These are phyloP conservation scores for Mycena galopus DNA, from an alignment of 768 basidiomycete genomes.

Conservation along the genomic window DNA sequence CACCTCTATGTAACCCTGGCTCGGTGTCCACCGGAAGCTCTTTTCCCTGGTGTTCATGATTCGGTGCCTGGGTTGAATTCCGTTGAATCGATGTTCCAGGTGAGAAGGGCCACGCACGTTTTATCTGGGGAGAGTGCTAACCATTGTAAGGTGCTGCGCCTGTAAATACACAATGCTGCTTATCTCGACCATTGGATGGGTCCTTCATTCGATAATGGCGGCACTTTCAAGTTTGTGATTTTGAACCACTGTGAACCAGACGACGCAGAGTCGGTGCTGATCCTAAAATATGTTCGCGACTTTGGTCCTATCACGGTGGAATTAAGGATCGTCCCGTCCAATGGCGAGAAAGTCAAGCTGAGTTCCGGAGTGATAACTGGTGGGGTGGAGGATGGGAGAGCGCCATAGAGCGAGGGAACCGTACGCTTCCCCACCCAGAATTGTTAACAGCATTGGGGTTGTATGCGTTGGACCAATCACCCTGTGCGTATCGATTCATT, in stretches of 20 bases:
- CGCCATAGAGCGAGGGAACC: constrained; percentile 16
- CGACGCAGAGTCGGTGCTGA: constrained; percentile 49
- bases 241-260: constrained; percentile 52
- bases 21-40: constrained; percentile 25
- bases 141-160: constrained; percentile 52
- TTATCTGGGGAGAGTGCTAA: constrained; percentile 52
- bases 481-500: constrained; percentile 32
- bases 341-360: constrained; percentile 51
- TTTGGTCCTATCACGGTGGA: constrained; percentile 53
- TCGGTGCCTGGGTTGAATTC: constrained; percentile 12
- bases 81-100: not conserved
- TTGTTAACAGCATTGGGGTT: constrained; percentile 12
- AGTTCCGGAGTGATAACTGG: constrained; percentile 41
- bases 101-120: constrained; percentile 39
- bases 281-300: constrained; percentile 50
- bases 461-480: constrained; percentile 23
- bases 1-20: constrained; percentile 21
- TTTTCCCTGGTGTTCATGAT: constrained; percentile 17
- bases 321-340: constrained; percentile 53
- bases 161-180: constrained; percentile 45
- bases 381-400: constrained; percentile 7
- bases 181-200: constrained; percentile 47
- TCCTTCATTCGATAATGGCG: constrained; percentile 55
- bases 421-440: constrained; percentile 1
- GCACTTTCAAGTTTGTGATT: constrained; percentile 48